Evolutionary conservation across 1,284 basidiomycete species (phyloP).

Genomic region (Meripilus lineatus): DNA sequence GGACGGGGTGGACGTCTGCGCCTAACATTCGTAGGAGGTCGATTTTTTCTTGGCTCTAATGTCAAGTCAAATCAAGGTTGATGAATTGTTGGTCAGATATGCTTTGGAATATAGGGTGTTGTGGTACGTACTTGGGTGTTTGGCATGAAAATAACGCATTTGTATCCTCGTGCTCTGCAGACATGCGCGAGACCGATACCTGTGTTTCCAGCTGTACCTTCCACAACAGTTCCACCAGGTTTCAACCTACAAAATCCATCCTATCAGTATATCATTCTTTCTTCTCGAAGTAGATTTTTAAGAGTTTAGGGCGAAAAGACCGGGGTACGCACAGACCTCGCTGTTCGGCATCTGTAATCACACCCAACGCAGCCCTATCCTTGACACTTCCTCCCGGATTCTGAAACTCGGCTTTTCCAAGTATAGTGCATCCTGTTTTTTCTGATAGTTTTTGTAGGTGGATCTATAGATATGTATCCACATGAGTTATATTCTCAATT

Average conservation of each 20-base stretch:
- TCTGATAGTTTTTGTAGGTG: constrained; percentile 83
- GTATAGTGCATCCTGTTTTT: constrained; percentile 84
- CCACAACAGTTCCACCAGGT: constrained; percentile 93
- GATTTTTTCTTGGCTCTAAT: constrained; percentile 93
- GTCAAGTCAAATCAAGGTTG: too few species aligned
- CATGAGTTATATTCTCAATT: too few species aligned
- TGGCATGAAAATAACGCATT: constrained; percentile 99
- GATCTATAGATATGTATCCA: too few species aligned
- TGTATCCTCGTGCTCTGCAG: constrained; percentile 90
- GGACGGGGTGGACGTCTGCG: constrained; percentile 93
- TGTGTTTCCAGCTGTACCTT: constrained; percentile 99
- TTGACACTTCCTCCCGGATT: constrained; percentile 99
- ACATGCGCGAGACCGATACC: constrained; percentile 96
- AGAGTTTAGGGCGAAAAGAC: background rate
- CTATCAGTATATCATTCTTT: background rate
- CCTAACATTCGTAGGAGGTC: constrained; percentile 96
- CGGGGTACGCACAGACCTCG: constrained; percentile 58
- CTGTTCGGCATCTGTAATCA: constrained; percentile 87
- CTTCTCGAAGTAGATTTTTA: background rate
- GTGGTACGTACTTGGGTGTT: constrained; percentile 70
- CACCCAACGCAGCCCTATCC: constrained; percentile 91
- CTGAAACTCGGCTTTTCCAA: constrained; percentile 97
- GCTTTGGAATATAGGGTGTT: background rate
- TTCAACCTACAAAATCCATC: constrained; percentile 60
- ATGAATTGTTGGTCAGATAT: background rate